A percentile compares a stretch with the other conserved stretches of the same genome.
Conservation (phyloP, 202 grass and related monocot genomes). For the Elaeis oleifera region DNA sequence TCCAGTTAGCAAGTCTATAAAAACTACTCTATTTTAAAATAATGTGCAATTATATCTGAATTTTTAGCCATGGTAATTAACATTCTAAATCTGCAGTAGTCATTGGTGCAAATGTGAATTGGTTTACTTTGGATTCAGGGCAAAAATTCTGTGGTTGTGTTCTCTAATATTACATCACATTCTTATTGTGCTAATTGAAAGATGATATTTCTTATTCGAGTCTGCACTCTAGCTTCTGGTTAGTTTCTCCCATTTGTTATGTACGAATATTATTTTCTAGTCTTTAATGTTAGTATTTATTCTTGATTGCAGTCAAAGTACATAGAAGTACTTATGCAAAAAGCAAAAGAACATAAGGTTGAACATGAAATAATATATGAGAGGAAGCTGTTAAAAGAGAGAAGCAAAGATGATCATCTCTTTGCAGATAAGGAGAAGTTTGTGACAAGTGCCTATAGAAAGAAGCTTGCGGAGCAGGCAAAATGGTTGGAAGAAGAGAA, state of each 20-base stretch:
- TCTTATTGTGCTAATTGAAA: too few species aligned
- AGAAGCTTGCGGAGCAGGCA: constrained; percentile 81
- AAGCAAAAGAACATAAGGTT: constrained; percentile 72
- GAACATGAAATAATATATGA: constrained; percentile 93
- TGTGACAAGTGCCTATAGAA: constrained; percentile 83
- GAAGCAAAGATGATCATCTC: constrained; percentile 88
- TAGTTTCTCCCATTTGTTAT: constrained; percentile 1
- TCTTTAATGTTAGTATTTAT: constrained; percentile 1
- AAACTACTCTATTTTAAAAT: too few species aligned
- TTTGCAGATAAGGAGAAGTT: constrained; percentile 83
- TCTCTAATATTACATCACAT: too few species aligned
- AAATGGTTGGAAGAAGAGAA: constrained; percentile 97
- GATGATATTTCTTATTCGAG: too few species aligned
- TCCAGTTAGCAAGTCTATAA: too few species aligned
- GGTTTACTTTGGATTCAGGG: too few species aligned
- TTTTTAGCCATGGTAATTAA: too few species aligned
- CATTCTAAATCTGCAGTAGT: too few species aligned
- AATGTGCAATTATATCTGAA: too few species aligned
- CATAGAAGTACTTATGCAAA: constrained; percentile 76
- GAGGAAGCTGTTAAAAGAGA: constrained; percentile 88
- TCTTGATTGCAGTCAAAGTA: constrained; percentile 71
- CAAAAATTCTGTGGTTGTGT: too few species aligned
- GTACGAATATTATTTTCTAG: neutral
- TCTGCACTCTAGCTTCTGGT: too few species aligned
- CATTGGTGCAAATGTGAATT: too few species aligned